Evolutionary conservation across 352 stramenopile species (phyloP).

Genomic region (Globisporangium recalcitrans): DNA sequence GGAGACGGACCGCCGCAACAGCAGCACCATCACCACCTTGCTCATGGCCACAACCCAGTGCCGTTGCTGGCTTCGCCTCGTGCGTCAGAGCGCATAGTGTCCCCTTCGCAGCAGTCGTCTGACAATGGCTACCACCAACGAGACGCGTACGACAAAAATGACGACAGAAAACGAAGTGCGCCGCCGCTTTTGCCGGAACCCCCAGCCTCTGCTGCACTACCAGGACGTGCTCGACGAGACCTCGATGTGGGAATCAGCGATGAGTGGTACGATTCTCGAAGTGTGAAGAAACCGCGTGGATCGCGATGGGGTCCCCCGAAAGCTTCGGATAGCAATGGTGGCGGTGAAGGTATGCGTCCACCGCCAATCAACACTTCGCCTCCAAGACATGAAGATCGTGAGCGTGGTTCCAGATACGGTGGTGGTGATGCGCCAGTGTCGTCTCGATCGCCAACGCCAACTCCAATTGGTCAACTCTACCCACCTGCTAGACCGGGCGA

Average conservation of each 20-base stretch:
- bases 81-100: conserved; percentile 1
- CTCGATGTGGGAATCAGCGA: conserved; percentile 20
- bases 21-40: background rate
- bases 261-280: conserved; percentile 34
- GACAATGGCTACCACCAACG: background rate
- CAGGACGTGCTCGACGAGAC: conserved; percentile 20
- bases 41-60: background rate
- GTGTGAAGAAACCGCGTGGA: conserved; percentile 52
- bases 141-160: conserved; percentile 7
- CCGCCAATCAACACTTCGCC: conserved; percentile 45
- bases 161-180: conserved; percentile 9
- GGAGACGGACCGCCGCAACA: conserved; percentile 3
- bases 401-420: background rate
- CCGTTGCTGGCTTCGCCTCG: conserved; percentile 8
- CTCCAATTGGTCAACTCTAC: background rate
- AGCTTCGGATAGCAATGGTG: conserved; percentile 15
- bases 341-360: conserved; percentile 30
- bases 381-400: background rate
- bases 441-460: conserved; percentile 8
- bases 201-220: conserved; percentile 10
- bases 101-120: background rate
- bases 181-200: conserved; percentile 8
- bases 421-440: background rate
- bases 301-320: conserved; percentile 71
- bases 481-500: conserved; percentile 8